Conservation (phyloP, 129 eudicot species). For the Arctium minus region DNA sequence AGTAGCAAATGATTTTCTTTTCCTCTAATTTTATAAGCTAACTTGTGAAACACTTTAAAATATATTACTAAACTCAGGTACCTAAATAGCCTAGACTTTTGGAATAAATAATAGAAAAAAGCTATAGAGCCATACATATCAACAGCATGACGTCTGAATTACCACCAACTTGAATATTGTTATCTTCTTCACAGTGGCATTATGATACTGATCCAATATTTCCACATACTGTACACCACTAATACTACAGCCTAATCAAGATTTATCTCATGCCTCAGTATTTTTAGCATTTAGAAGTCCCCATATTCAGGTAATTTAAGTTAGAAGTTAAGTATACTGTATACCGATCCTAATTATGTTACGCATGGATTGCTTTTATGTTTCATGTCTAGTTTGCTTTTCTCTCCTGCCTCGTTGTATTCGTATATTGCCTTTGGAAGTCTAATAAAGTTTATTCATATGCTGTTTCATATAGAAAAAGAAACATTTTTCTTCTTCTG, state of each 20-base stretch:
- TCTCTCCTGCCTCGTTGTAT: too few relatives aligned
- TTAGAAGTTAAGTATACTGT: not conserved
- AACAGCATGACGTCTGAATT: not conserved
- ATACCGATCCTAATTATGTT: not conserved
- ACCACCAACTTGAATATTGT: constrained; percentile 14
- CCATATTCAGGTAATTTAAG: not conserved
- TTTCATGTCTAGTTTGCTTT: not conserved
- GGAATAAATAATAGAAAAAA: not conserved
- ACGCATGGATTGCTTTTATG: not conserved
- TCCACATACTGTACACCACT: not conserved
- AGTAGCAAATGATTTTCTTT: not conserved
- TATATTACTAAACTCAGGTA: not conserved
- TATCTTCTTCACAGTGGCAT: constrained; percentile 2
- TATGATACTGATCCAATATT: not conserved
- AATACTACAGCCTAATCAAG: not conserved
- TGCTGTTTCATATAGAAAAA: not conserved
- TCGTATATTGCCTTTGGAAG: not conserved
- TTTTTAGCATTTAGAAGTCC: not conserved
- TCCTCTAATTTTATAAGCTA: not conserved
- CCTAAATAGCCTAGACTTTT: constrained; percentile 1
- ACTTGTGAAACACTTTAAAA: constrained; percentile 6
- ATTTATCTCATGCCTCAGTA: not conserved
- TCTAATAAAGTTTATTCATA: too few relatives aligned
- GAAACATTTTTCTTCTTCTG: not conserved
- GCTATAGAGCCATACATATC: not conserved